These are phyloP conservation scores for Arabis hirsuta DNA, from an alignment of 345 rosid species.

Conservation along the genomic window DNA sequence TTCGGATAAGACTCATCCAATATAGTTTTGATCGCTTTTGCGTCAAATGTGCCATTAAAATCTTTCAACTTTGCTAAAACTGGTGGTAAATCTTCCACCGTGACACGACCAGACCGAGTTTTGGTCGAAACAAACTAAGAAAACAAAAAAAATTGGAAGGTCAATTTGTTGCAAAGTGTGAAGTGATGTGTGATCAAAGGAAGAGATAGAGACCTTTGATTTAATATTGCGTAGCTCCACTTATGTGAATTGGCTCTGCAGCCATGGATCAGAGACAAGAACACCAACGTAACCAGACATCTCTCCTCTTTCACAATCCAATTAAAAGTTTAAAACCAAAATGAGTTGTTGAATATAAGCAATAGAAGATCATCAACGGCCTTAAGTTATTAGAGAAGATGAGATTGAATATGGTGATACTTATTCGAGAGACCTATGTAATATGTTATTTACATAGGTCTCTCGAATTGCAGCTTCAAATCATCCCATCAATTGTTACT, in stretches of 20 bases:
- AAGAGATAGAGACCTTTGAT: constrained; percentile 61
- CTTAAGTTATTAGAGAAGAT: background rate
- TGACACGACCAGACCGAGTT: constrained; percentile 55
- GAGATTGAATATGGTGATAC: constrained; percentile 15
- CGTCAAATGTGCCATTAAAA: constrained; percentile 55
- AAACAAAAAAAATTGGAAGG: background rate
- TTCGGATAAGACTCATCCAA: constrained; percentile 52
- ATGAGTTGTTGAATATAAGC: background rate
- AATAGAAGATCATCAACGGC: background rate
- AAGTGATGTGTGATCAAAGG: background rate
- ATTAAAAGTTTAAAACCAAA: background rate
- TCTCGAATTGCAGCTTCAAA: too few species aligned
- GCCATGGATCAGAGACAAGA: constrained; percentile 88
- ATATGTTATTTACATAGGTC: too few species aligned
- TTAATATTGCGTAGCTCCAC: constrained; percentile 89
- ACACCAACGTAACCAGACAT: constrained; percentile 92
- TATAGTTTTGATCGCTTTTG: constrained; percentile 60
- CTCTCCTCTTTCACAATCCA: constrained; percentile 10
- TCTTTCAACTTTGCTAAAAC: constrained; percentile 62
- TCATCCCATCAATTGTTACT: too few species aligned
- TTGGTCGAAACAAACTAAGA: constrained; percentile 64
- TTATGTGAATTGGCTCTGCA: constrained; percentile 95
- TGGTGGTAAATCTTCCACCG: constrained; percentile 63
- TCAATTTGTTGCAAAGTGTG: background rate
- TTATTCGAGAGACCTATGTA: too few species aligned